Evolutionary conservation across 306 rosid species (phyloP), one percentile per base, ranked within the genome.

Genomic region (Inga oerstediana): DNA sequence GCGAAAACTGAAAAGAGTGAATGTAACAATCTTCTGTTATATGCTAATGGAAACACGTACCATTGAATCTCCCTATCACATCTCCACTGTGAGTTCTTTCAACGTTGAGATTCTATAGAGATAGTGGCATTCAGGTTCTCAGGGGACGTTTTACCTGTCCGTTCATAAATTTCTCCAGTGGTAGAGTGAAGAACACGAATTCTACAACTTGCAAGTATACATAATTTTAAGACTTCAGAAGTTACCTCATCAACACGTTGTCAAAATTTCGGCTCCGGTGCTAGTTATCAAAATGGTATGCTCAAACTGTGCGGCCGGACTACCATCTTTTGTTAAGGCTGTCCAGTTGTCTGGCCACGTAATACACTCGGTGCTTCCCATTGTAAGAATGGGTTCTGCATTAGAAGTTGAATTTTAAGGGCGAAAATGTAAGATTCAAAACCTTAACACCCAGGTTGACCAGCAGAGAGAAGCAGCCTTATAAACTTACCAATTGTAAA

Each of bases 291-390:
- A 90, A 89, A 96, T 88, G 81, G 99, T 88, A 87, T 96, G 98
- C 86, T 96, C 99, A 85, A 88, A 90, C 83, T 96, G 99, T 65
- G 99, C 98, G 34, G 99, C 95, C 3, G 92, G 87, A 85, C 97
- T 81, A 24, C 98, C 98, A 78, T 94, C 97, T 3, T 92, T 88
- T 24, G 99, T 80, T 67, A 94, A 39, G 6, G 92, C 80, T 5
- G 99, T 96, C 99, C 98, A 96, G 87, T 96, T 94, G 86, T 94
- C 99, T 34, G 90, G 92, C 99, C 99, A 96, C 52, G 94, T 85
- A 77, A 84, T 43, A 86, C 93, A 92, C n/a, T 92, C 91, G 8
- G 27, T 87, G 89, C 95, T 91, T 87, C 99, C 98, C 92, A 90
- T 51, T 4, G 99, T 88, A 66, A 96, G 97, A 84, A 96, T 96